Base-by-base conservation (phyloP, 257 asterid species). In the Rehmannia glutinosa region DNA sequence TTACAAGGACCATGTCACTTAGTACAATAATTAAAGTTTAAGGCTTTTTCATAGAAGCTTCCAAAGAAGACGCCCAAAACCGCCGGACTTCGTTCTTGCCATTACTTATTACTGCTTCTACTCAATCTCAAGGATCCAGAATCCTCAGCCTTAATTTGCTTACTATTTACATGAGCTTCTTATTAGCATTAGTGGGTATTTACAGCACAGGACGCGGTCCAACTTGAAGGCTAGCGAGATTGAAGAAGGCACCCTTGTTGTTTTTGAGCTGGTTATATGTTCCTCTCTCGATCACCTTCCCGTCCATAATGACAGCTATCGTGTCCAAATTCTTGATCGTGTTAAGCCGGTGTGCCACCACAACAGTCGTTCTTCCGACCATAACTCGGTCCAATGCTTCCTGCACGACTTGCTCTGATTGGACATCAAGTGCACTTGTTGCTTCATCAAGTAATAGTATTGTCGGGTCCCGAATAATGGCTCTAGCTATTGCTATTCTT, bases 391-490 rank as follows among this genome's bases (percentile, higher is more conserved):
- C 86, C 64, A 90, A 39, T 0, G 97, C 97, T 59, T 86, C 90
- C 61, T 90, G 97, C 71, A 90, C 97, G 4, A 78, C 74, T 78
- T 87, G 94, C 76, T 87, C 96, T 0, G 97, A 86, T 33, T 90
- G 92, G 64, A 75, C 87, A 69, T 90, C 97, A 1, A 90, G 84
- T 0, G 97, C 97, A 53, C 97, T 90, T 0, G 96, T 90, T n/a
- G 97, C 97, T 72, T 90, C 97, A 16, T 90, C 96, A 3, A 90
- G 81, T 10, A 90, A 54, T 12, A 90, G 68, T 57, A 87, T 73
- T 0, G 75, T 81, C 0, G 96, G 97, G 58, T 84, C 77, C 7
- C 94, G 72, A 1, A 90, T 66, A 50, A 90, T 87, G 2, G 97
- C 97, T 62, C 97, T 74, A 0, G 97, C 97, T 23, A 90, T 90